Evolutionary conservation across 257 asterid genomes (phyloP), one percentile per base, ranked within the genome.

Genomic region (Lycium ferocissimum): DNA sequence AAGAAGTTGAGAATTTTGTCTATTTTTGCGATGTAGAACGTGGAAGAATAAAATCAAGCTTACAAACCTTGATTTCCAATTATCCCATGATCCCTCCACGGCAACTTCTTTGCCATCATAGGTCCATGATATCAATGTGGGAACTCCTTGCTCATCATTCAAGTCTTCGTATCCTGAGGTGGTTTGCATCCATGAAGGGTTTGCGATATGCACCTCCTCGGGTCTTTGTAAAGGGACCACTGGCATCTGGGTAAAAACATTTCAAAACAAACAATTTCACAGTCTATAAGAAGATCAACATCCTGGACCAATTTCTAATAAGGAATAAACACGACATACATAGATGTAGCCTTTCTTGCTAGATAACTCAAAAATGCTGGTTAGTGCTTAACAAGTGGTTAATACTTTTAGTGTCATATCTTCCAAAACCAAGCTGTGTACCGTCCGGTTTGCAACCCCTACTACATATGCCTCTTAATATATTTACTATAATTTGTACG

Each of bases 41-140:
- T 47, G 51, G 51, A 71, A 26, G 47, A 70, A 18, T 8, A 61
- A 62, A 49, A 49, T 20, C 51, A 9, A 33, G 38, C 71, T 12
- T 38, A 83, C 63, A 56, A 20, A 95, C 99, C 98, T 95, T 65
- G 98, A 89, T 87, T 92, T 95, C 98, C 99, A 97, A 87, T 92
- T 87, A 89, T 97, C 98, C 99, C 99, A 97, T 22, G 99, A 97
- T 59, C 99, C 99, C 90, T 95, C 99, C 79, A 97, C 94, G 3
- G 93, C 88, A 82, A 95, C 98, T 70, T 97, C 99, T 78, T 92
- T 92, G 83, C 98, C 99, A 70, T 91, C 99, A 81, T 90, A 83
- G 86, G 95, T 86, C 99, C 99, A 97, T 35, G 94, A 93, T 86
- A 97, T 92, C 98, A 97, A 94, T 81, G 98, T 94, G 62, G 99